phyloP scores from a whole-genome alignment of 306 rosid genomes.

The Cucumis hystrix region DNA sequence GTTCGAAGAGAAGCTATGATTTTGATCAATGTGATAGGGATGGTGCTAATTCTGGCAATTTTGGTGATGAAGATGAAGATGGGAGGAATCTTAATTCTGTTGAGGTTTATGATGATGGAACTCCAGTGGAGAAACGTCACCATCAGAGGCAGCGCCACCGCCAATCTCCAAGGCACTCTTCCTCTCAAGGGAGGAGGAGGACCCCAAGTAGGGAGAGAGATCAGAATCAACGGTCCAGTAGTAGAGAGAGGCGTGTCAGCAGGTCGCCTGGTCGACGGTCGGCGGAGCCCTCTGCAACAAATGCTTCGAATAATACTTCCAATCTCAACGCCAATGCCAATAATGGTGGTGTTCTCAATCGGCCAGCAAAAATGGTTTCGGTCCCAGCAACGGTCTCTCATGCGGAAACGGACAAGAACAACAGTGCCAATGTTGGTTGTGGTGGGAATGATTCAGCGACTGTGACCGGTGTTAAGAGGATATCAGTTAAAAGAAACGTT shows the following conservation, averaged over 20 bases:
- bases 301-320: slow-evolving; percentile 5
- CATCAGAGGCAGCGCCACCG: slow-evolving; percentile 39
- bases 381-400: slow-evolving; percentile 87
- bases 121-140: slow-evolving; percentile 23
- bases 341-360: not conserved
- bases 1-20: slow-evolving; percentile 68
- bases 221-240: slow-evolving; percentile 50
- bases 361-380: slow-evolving; percentile 84
- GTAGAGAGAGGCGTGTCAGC: slow-evolving; percentile 79
- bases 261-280: slow-evolving; percentile 73
- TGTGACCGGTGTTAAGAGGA: slow-evolving; percentile 36
- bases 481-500: slow-evolving; percentile 59
- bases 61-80: slow-evolving; percentile 18
- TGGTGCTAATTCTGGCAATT: slow-evolving; percentile 15
- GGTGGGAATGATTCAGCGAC: slow-evolving; percentile 21
- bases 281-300: slow-evolving; percentile 13
- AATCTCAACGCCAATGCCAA: slow-evolving; percentile 4
- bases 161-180: slow-evolving; percentile 33
- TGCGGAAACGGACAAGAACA: slow-evolving; percentile 67
- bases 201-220: slow-evolving; percentile 90
- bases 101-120: slow-evolving; percentile 30
- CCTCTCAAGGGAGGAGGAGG: slow-evolving; percentile 64
- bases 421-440: slow-evolving; percentile 29
- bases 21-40: slow-evolving; percentile 46
- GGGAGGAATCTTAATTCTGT: slow-evolving; percentile 14